Evolutionary conservation across 345 rosid species (phyloP).

Genomic region (Aquilaria yunnanensis): DNA sequence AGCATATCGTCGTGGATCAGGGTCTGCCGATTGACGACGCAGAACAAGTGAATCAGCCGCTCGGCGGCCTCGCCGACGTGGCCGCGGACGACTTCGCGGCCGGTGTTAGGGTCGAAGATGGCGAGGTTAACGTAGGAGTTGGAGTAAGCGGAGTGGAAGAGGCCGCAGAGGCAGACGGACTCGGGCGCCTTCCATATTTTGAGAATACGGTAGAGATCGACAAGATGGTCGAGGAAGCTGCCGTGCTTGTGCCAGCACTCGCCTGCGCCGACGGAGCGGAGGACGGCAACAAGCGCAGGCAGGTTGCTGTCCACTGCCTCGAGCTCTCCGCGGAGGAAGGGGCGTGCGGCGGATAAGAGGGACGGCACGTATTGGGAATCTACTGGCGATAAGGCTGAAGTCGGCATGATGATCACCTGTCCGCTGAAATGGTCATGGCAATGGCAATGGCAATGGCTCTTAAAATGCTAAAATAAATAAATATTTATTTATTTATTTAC

Average conservation of each 20-base stretch:
- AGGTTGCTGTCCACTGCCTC: conserved; percentile 51
- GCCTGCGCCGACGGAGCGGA: conserved; percentile 89
- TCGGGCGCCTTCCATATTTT: conserved; percentile 80
- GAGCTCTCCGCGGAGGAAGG: conserved; percentile 90
- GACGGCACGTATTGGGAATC: conserved; percentile 14
- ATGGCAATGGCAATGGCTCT: too few species aligned
- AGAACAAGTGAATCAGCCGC: conserved; percentile 77
- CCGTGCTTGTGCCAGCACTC: conserved; percentile 99
- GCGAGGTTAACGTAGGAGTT: conserved; percentile 90
- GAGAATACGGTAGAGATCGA: conserved; percentile 78
- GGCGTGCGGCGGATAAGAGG: conserved; percentile 57
- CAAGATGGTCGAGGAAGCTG: conserved; percentile 77
- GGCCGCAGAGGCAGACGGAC: conserved; percentile 80
- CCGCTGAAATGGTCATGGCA: too few species aligned
- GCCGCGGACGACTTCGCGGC: conserved; percentile 73
- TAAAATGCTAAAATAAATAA: too few species aligned
- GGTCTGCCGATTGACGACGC: conserved; percentile 74
- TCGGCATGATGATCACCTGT: conserved; percentile 12
- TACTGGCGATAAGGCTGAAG: conserved; percentile 15
- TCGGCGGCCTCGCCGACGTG: conserved; percentile 85
- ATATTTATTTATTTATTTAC: too few species aligned
- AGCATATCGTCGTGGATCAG: conserved; percentile 81
- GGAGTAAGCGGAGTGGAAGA: conserved; percentile 95
- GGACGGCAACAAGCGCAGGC: conserved; percentile 56
- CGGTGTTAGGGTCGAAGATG: conserved; percentile 78